Percentiles rank a stretch among this genome's conserved stretches.
These are phyloP conservation scores for Colletotrichum agaves DNA, from an alignment of 2,329 filamentous ascomycete genomes.

Conservation along the genomic window DNA sequence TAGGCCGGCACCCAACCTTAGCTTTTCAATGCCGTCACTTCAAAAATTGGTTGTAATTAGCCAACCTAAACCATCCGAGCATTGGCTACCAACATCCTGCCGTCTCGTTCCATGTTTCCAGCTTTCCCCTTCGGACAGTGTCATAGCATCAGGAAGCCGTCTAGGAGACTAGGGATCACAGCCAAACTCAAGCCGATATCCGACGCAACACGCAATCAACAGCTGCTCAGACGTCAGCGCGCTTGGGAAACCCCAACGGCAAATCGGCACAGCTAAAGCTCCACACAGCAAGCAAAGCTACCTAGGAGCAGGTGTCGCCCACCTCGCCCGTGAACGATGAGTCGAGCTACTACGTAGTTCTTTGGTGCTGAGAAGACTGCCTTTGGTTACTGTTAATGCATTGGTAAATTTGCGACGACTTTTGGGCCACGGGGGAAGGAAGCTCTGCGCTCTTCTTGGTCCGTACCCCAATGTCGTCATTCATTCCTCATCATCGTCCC, in stretches of 20 bases:
- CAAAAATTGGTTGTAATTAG: background rate
- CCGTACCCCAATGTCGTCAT: slow-evolving; percentile 33
- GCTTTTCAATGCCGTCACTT: slow-evolving; percentile 28
- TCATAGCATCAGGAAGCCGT: background rate
- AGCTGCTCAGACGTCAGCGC: background rate
- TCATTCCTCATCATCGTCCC: slow-evolving; percentile 24
- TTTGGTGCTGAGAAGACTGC: background rate
- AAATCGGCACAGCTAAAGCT: slow-evolving; percentile 28
- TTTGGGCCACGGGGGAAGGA: slow-evolving; percentile 10
- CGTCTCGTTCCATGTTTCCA: background rate
- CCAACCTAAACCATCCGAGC: slow-evolving; percentile 9
- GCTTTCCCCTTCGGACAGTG: background rate
- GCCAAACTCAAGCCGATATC: background rate
- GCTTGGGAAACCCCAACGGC: slow-evolving; percentile 8
- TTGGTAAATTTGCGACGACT: background rate
- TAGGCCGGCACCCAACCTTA: background rate
- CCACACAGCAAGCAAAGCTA: slow-evolving; percentile 12
- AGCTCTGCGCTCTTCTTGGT: slow-evolving; percentile 17
- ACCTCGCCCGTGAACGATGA: slow-evolving; percentile 14
- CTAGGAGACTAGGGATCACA: slow-evolving; percentile 10
- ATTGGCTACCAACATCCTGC: background rate
- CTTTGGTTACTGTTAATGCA: slow-evolving; percentile 4
- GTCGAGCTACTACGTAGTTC: background rate
- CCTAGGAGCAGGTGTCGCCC: background rate
- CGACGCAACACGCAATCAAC: background rate